Evolutionary conservation across 108 stramenopile species (phyloP).

Genomic region (Nitzschia inconspicua): DNA sequence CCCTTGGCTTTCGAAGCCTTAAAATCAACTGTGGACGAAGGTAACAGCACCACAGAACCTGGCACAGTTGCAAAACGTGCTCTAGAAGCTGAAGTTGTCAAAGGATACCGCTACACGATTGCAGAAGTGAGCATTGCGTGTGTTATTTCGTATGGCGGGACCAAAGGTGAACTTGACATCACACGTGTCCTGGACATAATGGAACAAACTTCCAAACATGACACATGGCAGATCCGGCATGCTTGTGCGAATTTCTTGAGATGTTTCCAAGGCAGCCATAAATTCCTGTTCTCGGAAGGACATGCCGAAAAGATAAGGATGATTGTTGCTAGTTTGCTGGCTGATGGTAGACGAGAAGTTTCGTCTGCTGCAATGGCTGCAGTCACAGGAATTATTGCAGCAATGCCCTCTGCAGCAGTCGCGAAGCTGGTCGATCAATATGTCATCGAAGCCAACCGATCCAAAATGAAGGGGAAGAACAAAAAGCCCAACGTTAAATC

Average conservation of each 20-base stretch:
- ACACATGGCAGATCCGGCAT: slow-evolving; percentile 86
- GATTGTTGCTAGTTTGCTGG: slow-evolving; percentile 63
- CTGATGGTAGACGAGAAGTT: slow-evolving; percentile 86
- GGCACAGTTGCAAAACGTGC: slow-evolving; percentile 64
- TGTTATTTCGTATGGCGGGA: slow-evolving; percentile 58
- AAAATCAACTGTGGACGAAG: slow-evolving; percentile 43
- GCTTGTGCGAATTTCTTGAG: slow-evolving; percentile 78
- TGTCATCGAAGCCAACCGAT: slow-evolving; percentile 59
- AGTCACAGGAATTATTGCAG: slow-evolving; percentile 83
- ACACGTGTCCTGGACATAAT: slow-evolving; percentile 51
- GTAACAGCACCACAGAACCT: slow-evolving; percentile 32
- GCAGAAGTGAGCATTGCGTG: slow-evolving; percentile 73
- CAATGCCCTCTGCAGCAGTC: slow-evolving; percentile 43
- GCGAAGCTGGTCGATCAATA: slow-evolving; percentile 67
- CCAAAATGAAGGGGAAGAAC: slow-evolving; percentile 67
- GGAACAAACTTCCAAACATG: slow-evolving; percentile 47
- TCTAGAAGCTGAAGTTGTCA: slow-evolving; percentile 78
- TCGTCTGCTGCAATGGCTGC: slow-evolving; percentile 73
- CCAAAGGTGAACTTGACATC: slow-evolving; percentile 51
- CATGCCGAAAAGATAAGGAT: slow-evolving; percentile 45
- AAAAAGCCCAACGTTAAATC: background rate
- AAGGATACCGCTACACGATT: slow-evolving; percentile 73
- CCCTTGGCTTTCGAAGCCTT: slow-evolving; percentile 76
- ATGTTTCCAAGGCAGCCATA: slow-evolving; percentile 82
- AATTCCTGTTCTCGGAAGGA: slow-evolving; percentile 66